These are phyloP conservation scores for Coemansia sp. DNA, from an alignment of 192 early-diverging fungal genomes.

Conservation along the genomic window DNA sequence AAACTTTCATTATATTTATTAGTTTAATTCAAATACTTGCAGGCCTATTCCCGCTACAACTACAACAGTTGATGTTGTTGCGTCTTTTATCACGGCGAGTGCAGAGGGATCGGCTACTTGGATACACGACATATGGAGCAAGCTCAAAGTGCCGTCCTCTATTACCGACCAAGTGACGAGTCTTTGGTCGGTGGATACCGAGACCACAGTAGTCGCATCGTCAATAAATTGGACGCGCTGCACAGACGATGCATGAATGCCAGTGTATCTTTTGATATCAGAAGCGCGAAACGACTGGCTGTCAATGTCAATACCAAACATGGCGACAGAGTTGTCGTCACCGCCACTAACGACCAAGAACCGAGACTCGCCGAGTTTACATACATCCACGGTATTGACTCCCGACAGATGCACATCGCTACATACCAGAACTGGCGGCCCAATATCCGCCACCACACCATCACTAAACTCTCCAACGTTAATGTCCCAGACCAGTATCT, in stretches of 20 bases:
- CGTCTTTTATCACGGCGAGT: neutral
- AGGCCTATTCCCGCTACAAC: conserved; percentile 65
- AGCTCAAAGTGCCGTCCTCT: conserved; percentile 9
- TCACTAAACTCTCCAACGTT: neutral
- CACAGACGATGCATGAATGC: conserved; percentile 74
- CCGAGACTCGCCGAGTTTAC: neutral
- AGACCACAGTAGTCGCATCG: neutral
- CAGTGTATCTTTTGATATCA: conserved; percentile 21
- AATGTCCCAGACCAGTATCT: conserved; percentile 29
- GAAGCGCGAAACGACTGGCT: neutral
- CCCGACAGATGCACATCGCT: conserved; percentile 68
- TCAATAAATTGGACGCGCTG: conserved; percentile 45
- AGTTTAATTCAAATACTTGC: conserved; percentile 48
- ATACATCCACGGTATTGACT: conserved; percentile 69
- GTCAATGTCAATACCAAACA: conserved; percentile 13
- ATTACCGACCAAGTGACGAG: conserved; percentile 61
- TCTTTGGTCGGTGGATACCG: conserved; percentile 74
- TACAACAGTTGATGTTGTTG: conserved; percentile 33
- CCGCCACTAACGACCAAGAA: conserved; percentile 69
- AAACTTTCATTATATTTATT: neutral
- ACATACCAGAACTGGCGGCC: conserved; percentile 29
- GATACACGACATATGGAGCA: conserved; percentile 55
- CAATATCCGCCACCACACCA: neutral
- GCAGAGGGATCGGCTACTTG: conserved; percentile 72
- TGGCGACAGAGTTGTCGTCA: conserved; percentile 70